These are phyloP conservation scores for Kwoniella europaea DNA, from an alignment of 768 basidiomycete genomes.

Conservation along the genomic window DNA sequence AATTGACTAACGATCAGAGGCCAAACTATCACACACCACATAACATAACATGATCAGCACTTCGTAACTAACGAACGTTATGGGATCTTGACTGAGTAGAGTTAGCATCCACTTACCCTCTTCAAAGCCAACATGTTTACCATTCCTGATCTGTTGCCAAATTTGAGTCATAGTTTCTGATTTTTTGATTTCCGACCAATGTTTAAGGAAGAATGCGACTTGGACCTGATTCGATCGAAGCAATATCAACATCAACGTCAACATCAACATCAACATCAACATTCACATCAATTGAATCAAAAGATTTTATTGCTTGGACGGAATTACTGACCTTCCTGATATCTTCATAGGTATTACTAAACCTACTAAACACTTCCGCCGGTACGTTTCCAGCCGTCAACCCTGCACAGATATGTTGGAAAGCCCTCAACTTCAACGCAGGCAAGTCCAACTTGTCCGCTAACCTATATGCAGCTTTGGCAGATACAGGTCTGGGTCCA, in stretches of 20 bases:
- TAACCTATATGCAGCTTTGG: constrained; percentile 80
- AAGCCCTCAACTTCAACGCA: constrained; percentile 76
- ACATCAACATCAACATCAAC: neutral
- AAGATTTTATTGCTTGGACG: neutral
- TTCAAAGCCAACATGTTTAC: constrained; percentile 84
- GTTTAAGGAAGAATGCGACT: constrained; percentile 75
- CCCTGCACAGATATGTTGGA: constrained; percentile 77
- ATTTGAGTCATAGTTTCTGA: constrained; percentile 82
- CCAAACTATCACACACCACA: constrained; percentile 37
- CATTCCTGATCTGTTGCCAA: constrained; percentile 82
- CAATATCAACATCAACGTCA: neutral
- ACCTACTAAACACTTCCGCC: constrained; percentile 82
- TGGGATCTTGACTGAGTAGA: neutral
- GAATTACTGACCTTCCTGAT: constrained; percentile 68
- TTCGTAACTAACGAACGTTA: neutral
- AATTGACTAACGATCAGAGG: constrained; percentile 50
- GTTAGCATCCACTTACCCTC: constrained; percentile 60
- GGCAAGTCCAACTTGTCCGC: constrained; percentile 76
- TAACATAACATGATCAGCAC: constrained; percentile 13
- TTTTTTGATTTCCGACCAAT: constrained; percentile 81
- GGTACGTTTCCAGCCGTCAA: constrained; percentile 80
- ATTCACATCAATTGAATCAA: neutral
- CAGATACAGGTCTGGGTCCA: constrained; percentile 74
- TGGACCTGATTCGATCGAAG: constrained; percentile 61
- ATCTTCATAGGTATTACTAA: constrained; percentile 79